Conservation (phyloP, 371 early-diverging fungal genomes). For the Mortierella sp. region DNA sequence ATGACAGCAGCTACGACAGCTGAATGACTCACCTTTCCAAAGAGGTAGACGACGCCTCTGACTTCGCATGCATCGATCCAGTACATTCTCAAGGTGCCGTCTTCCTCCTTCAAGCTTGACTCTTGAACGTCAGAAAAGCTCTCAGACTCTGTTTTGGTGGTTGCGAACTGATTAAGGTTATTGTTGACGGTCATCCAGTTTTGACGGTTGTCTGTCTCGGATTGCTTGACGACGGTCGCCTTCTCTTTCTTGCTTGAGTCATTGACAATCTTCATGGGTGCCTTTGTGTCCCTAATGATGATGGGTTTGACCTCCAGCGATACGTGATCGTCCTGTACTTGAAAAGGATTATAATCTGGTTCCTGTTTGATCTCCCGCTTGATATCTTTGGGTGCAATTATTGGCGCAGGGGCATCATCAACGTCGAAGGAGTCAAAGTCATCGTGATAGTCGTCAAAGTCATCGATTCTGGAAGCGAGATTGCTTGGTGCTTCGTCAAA, state of each 20-base stretch:
- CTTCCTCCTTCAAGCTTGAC: constrained; percentile 59
- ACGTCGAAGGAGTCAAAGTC: constrained; percentile 41
- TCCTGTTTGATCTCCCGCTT: constrained; percentile 4
- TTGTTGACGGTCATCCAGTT: constrained; percentile 61
- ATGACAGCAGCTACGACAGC: not conserved
- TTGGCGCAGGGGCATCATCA: constrained; percentile 19
- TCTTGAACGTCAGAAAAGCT: constrained; percentile 42
- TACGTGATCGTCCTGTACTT: constrained; percentile 7
- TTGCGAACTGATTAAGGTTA: constrained; percentile 27
- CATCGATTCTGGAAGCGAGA: constrained; percentile 10
- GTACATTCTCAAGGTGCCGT: constrained; percentile 77
- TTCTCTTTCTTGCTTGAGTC: constrained; percentile 36
- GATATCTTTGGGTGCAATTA: constrained; percentile 14
- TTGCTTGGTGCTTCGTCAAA: constrained; percentile 21
- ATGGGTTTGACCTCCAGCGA: constrained; percentile 10
- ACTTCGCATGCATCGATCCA: constrained; percentile 96
- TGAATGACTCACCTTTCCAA: constrained; percentile 84
- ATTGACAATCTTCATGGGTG: constrained; percentile 42
- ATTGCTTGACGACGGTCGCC: constrained; percentile 33
- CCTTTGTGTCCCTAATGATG: constrained; percentile 11
- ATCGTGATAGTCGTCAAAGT: constrained; percentile 11
- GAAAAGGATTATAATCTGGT: constrained; percentile 26
- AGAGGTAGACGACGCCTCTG: constrained; percentile 85
- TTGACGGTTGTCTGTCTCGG: constrained; percentile 41
- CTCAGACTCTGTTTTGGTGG: constrained; percentile 15